Evolutionary conservation across 2,329 filamentous ascomycete species (phyloP), one percentile per base, ranked within the genome.

Genomic region (Parastagonospora nodorum): DNA sequence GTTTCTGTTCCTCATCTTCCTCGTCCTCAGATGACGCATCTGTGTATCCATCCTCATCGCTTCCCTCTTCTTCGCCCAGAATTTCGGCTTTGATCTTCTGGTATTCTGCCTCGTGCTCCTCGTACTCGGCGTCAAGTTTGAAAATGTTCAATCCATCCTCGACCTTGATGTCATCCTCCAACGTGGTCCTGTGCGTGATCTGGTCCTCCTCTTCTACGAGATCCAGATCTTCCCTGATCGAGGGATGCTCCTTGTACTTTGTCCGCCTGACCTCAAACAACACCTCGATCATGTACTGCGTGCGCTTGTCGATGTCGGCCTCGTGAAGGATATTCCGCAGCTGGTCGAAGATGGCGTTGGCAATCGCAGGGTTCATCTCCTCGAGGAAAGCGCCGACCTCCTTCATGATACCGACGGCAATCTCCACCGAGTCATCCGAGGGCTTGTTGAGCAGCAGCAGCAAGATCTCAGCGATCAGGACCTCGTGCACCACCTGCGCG

Each of bases 251-350:
- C 78, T 96, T 96, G 80, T 96, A 99, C 66, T 89, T 89, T 76
- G 97, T 93, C 75, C 97, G 96, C 57, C 94, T 85, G 48, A 97
- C 88, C 77, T 99, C 92, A 73, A 99, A 99, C 37, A 99, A 78
- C 5, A 97, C 94, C 74, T 99, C 94, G 50, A 99, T 93, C 90
- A 96, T 96, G 76, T 97, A 99, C 76, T 99, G 94, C n/a, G 93
- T 92, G 58, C 94, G 84, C 80, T 96, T 97, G 71, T 97, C 93
- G 72, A 99, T 96, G 68, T 94, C 92, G 38, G 92, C 92, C 74
- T 99, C 94, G 77, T 99, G 93, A 8, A 99, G 79, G 57, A 97
- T 97, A 64, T 88, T 93, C 63, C 94, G 82, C 79, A 99, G 96
- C 73, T 96, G 92, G 68, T 99, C 94, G 69, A 96, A 99, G 7